Evolutionary conservation across 1,284 basidiomycete genomes (phyloP).

Genomic region (Pyrrhoderma lamaoense): DNA sequence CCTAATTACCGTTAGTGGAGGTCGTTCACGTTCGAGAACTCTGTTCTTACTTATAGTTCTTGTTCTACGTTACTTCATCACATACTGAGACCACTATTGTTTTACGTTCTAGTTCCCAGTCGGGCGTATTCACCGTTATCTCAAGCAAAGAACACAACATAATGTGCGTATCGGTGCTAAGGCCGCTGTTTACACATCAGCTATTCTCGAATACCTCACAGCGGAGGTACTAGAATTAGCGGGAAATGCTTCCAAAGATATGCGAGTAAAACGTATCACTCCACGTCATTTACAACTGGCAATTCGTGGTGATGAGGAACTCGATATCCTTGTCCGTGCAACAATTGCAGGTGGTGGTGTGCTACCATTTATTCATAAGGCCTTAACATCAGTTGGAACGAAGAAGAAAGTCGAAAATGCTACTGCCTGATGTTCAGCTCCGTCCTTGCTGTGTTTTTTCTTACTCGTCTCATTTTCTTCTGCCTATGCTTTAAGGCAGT

Average conservation of each 20-base stretch:
- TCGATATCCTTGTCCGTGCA: conserved; percentile 66
- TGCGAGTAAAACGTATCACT: conserved; percentile 94
- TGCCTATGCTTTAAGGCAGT: neutral
- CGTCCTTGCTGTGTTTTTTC: neutral
- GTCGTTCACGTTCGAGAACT: conserved; percentile 37
- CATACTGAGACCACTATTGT: neutral
- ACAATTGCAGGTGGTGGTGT: conserved; percentile 76
- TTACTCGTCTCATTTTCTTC: neutral
- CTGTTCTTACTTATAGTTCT: no score
- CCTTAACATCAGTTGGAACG: conserved; percentile 22
- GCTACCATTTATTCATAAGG: conserved; percentile 95
- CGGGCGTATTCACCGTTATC: conserved; percentile 91
- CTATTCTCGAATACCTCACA: conserved; percentile 86
- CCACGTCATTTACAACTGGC: conserved; percentile 90
- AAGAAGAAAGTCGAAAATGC: conserved; percentile 5
- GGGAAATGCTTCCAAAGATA: conserved; percentile 95
- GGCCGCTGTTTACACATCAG: conserved; percentile 88
- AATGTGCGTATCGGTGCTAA: conserved; percentile 91
- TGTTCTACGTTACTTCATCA: conserved; percentile 14
- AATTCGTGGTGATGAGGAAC: conserved; percentile 93
- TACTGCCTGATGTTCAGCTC: neutral
- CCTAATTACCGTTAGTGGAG: no score
- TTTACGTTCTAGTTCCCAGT: conserved; percentile 11
- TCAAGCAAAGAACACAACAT: conserved; percentile 90
- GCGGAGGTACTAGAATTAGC: conserved; percentile 88